Base-by-base conservation (phyloP, 805 yeast species). In the Candida yuanshanica region DNA sequence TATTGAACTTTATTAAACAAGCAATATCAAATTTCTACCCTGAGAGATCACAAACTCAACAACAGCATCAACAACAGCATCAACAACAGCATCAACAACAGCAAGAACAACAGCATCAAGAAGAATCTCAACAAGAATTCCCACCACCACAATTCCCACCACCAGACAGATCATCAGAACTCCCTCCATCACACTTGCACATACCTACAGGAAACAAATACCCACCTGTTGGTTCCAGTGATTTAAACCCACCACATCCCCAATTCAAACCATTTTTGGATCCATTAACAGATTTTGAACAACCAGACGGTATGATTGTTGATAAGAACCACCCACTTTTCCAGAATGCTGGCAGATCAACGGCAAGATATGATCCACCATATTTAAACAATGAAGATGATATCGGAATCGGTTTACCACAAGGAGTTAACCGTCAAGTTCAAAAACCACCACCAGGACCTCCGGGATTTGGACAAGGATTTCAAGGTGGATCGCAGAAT, bases 251-350 rank as follows among this genome's bases (percentile, higher is more conserved):
- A 49, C 67, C 37, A 62, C 53, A 70, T 39, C 81, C 81, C 4
- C 47, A 50, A 2, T 45, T 74, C 47, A 58, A 58, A 42, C 75
- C 77, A 1, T 66, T 50, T 34, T 29, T 70, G 5, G 78, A 72
- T 48, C 78, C 78, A 4, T 47, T 57, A 7, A 41, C 49, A 4
- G 25, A 37, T 21, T 23, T 33, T 4, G 34, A 20, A 14, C 38
- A 56, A 5, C 14, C 35, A 8, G 35, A 77, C 12, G 83, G 83
- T 0, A 77, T 78, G 83, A 60, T 71, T 41, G 78, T 80, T 1
- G 65, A 74, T 4, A 51, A 65, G 2, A 55, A 69, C 34, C 81
- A 78, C 51, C 82, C 81, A 1, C 42, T 78, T 8, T 78, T 77
- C 48, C 42, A 42, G 13, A 35, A 39, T 9, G 20, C 20, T 24